These are phyloP conservation scores for Gamarada debralockiae DNA, from an alignment of 495 filamentous ascomycete genomes.

Conservation along the genomic window DNA sequence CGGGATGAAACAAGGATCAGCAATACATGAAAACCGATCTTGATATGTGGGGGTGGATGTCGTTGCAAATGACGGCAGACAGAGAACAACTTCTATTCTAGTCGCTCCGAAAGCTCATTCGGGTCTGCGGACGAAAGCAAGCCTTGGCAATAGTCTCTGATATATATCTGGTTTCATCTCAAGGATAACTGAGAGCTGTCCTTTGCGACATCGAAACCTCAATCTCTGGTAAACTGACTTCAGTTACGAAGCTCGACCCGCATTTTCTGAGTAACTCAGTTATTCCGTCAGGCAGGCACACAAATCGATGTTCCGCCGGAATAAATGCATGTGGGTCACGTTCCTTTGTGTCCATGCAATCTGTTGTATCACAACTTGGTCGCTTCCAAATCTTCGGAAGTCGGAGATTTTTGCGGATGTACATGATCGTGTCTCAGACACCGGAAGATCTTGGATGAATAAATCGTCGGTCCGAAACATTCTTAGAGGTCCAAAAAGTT, in stretches of 20 bases:
- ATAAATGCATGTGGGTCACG: too few relatives aligned
- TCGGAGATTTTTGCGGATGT: background rate
- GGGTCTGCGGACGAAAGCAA: background rate
- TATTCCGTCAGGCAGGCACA: too few relatives aligned
- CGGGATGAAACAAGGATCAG: slow-evolving; percentile 17
- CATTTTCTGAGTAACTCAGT: too few relatives aligned
- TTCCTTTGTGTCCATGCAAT: too few relatives aligned
- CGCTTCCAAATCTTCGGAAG: background rate
- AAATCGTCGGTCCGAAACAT: too few relatives aligned
- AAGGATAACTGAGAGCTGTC: background rate
- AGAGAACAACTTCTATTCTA: slow-evolving; percentile 5
- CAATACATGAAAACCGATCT: slow-evolving; percentile 1
- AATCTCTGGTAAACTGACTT: too few relatives aligned
- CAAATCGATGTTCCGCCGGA: too few relatives aligned
- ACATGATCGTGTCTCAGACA: background rate
- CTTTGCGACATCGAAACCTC: background rate
- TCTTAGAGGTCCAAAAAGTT: too few relatives aligned
- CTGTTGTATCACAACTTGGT: background rate
- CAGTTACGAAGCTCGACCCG: too few relatives aligned
- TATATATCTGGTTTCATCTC: background rate
- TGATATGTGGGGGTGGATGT: slow-evolving; percentile 2
- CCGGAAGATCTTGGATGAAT: background rate
- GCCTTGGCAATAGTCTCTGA: background rate
- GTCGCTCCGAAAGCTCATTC: background rate
- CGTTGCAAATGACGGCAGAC: slow-evolving; percentile 2